Percentiles rank a stretch among this genome's conserved stretches.
phyloP scores from a whole-genome alignment of 2,329 filamentous ascomycete genomes.

The Colletotrichum trifolii region DNA sequence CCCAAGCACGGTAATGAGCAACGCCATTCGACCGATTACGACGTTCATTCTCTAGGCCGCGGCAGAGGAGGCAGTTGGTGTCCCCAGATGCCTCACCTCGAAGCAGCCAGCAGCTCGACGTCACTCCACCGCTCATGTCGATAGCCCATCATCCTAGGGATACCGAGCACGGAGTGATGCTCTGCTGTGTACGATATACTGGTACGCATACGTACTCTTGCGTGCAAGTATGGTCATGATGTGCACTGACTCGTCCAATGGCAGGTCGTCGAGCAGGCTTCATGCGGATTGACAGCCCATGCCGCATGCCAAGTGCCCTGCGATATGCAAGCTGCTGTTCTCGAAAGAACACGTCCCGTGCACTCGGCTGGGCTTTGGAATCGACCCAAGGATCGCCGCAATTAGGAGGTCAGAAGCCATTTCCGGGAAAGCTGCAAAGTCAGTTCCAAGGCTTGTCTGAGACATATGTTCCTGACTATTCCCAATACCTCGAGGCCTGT shows the following conservation, averaged over 20 bases:
- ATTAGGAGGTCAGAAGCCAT: slow-evolving; percentile 18
- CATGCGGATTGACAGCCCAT: slow-evolving; percentile 25
- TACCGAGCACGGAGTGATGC: too few relatives aligned
- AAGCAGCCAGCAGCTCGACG: too few relatives aligned
- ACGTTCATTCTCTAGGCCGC: not conserved
- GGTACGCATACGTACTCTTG: not conserved
- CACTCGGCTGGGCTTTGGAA: slow-evolving; percentile 9
- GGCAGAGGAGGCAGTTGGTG: too few relatives aligned
- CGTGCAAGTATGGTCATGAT: not conserved
- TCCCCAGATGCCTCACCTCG: too few relatives aligned
- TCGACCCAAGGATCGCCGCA: slow-evolving; percentile 7
- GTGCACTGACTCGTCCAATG: slow-evolving; percentile 25
- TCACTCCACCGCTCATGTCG: too few relatives aligned
- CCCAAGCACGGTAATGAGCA: not conserved
- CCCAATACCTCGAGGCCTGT: slow-evolving; percentile 31
- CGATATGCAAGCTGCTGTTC: slow-evolving; percentile 13
- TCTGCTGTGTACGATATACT: too few relatives aligned
- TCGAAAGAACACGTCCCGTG: slow-evolving; percentile 20
- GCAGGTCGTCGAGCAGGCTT: slow-evolving; percentile 1
- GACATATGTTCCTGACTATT: slow-evolving; percentile 37
- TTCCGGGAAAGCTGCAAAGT: slow-evolving; percentile 26
- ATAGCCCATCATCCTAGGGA: too few relatives aligned
- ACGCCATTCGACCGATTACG: slow-evolving; percentile 29
- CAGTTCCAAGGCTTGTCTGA: slow-evolving; percentile 32
- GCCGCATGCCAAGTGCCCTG: slow-evolving; percentile 21